Evolutionary conservation across 805 yeast species (phyloP).

Genomic region (Pichia membranifaciens): DNA sequence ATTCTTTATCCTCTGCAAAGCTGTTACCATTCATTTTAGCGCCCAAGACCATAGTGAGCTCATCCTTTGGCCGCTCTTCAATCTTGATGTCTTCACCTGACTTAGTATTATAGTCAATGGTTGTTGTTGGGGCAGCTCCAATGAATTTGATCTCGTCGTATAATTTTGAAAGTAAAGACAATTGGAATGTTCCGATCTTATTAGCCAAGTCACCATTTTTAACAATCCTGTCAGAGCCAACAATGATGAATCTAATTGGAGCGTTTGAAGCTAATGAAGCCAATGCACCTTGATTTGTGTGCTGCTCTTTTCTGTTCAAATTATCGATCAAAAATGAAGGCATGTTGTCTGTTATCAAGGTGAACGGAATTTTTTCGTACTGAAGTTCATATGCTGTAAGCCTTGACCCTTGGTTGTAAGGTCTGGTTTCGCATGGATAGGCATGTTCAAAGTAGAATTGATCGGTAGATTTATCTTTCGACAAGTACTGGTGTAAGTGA

Average conservation of each 20-base stretch:
- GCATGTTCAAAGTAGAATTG: slow-evolving; percentile 57
- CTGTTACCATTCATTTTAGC: slow-evolving; percentile 37
- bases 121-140: slow-evolving; percentile 93
- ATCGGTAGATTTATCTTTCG: slow-evolving; percentile 30
- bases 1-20: slow-evolving; percentile 26
- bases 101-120: slow-evolving; percentile 65
- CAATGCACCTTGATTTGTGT: slow-evolving; percentile 17
- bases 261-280: slow-evolving; percentile 32
- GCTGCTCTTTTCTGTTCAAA: slow-evolving; percentile 24
- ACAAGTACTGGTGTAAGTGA: slow-evolving; percentile 42
- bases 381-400: slow-evolving; percentile 87
- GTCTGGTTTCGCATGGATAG: slow-evolving; percentile 90
- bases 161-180: slow-evolving; percentile 65
- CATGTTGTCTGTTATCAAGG: slow-evolving; percentile 88
- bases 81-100: slow-evolving; percentile 74
- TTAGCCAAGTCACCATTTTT: slow-evolving; percentile 94
- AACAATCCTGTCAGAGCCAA: slow-evolving; percentile 94
- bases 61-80: slow-evolving; percentile 81
- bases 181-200: slow-evolving; percentile 91
- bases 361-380: slow-evolving; percentile 81
- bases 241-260: slow-evolving; percentile 83
- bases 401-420: slow-evolving; percentile 94
- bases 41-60: slow-evolving; percentile 73
- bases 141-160: slow-evolving; percentile 69
- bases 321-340: slow-evolving; percentile 67